These are phyloP conservation scores for Fusarium verrucosum DNA, from an alignment of 2,329 filamentous ascomycete genomes.

Conservation along the genomic window DNA sequence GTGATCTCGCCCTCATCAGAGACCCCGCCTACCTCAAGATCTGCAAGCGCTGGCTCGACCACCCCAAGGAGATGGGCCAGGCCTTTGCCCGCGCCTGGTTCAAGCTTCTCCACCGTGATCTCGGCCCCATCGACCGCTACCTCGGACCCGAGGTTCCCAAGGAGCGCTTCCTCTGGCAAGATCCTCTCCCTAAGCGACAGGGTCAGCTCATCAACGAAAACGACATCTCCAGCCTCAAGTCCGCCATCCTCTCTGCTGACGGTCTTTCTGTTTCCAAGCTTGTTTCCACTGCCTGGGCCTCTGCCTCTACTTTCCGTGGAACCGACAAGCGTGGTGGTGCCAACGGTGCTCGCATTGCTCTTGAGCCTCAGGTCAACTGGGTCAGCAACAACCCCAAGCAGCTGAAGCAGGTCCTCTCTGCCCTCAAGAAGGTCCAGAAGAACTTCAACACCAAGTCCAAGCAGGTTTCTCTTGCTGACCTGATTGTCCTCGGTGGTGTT, in stretches of 20 bases:
- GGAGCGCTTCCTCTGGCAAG: constrained; percentile 78
- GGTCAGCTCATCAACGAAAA: constrained; percentile 67
- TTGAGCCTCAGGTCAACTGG: constrained; percentile 77
- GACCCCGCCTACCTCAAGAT: constrained; percentile 82
- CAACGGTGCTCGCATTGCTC: constrained; percentile 81
- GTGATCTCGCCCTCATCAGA: constrained; percentile 75
- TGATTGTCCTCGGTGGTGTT: constrained; percentile 78
- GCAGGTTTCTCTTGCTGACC: constrained; percentile 80
- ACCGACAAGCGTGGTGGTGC: constrained; percentile 85
- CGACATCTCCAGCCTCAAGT: constrained; percentile 74
- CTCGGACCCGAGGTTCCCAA: constrained; percentile 77
- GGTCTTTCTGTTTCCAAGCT: constrained; percentile 69
- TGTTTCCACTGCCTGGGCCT: constrained; percentile 73
- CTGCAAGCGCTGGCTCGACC: constrained; percentile 71
- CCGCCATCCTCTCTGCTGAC: constrained; percentile 67
- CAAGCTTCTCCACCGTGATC: constrained; percentile 83
- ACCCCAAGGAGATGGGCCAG: constrained; percentile 74
- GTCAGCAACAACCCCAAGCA: constrained; percentile 76
- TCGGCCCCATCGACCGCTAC: constrained; percentile 76
- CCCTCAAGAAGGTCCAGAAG: constrained; percentile 71
- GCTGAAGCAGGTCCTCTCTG: constrained; percentile 67
- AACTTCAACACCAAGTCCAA: constrained; percentile 70
- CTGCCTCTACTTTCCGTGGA: constrained; percentile 76
- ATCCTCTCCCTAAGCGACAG: constrained; percentile 70
- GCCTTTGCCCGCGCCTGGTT: constrained; percentile 81